phyloP scores from a whole-genome alignment of 1,139 yeast species.

The Nakaseomyces uthaithaninus region DNA sequence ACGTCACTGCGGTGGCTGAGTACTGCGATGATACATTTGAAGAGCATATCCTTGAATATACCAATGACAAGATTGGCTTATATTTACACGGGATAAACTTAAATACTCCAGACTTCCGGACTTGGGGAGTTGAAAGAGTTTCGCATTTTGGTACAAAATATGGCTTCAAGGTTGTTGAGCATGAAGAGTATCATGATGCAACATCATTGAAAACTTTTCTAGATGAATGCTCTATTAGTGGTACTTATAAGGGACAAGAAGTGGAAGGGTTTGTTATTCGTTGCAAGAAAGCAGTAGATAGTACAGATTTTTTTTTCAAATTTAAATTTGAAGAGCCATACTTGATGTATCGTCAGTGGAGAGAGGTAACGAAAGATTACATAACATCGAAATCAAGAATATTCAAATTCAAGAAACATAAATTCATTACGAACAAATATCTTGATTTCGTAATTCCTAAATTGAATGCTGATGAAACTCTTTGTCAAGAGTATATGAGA shows the following conservation, averaged over 20 bases:
- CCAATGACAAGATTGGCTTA: constrained; percentile 58
- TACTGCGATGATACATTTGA: constrained; percentile 89
- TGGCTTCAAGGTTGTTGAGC: constrained; percentile 60
- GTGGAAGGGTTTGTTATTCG: constrained; percentile 93
- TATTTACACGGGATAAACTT: constrained; percentile 82
- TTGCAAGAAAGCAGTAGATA: constrained; percentile 33
- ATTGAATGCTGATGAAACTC: constrained; percentile 40
- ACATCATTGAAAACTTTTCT: constrained; percentile 44
- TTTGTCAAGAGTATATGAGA: constrained; percentile 40
- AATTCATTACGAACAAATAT: constrained; percentile 56
- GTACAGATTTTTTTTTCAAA: constrained; percentile 68
- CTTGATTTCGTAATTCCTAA: constrained; percentile 55
- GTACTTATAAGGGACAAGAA: constrained; percentile 62
- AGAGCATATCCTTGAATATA: constrained; percentile 82
- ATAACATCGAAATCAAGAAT: constrained; percentile 41
- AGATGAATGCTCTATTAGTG: constrained; percentile 52
- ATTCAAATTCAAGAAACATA: constrained; percentile 45
- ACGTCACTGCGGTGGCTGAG: constrained; percentile 84
- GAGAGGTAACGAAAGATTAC: constrained; percentile 70
- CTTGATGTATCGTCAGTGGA: constrained; percentile 77
- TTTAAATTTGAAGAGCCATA: constrained; percentile 95
- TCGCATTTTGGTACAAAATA: constrained; percentile 52
- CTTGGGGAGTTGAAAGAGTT: constrained; percentile 58
- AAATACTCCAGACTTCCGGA: constrained; percentile 56
- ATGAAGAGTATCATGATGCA: constrained; percentile 36